Evolutionary conservation across 257 asterid species (phyloP), one percentile per base, ranked within the genome.

Genomic region (Nicotiana knightiana): DNA sequence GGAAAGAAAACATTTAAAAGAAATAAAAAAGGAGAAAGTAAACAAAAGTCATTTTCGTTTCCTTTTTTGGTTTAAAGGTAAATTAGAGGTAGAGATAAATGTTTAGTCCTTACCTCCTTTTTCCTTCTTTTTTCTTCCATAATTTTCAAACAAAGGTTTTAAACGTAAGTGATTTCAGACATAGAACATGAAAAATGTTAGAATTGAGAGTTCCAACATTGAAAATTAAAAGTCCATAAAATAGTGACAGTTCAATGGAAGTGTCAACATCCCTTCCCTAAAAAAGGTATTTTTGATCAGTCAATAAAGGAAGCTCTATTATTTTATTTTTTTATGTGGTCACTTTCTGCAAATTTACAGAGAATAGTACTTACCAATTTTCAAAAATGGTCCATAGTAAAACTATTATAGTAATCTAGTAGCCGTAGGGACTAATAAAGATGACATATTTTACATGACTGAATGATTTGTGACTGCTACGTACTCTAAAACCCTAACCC

Each of bases 191-290:
- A 67, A 5, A 35, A n/a, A 11, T 21, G 51, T 43, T 43, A 7
- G 1, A 5, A 5, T 75, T 75, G 63, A 75, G 1, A 75, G 80
- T 51, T 75, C 63, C 80, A 75, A 51, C 21, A 75, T 26, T 51
- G 63, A 58, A 71, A 26, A 75, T 43, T 43, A 21, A 51, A 57
- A 5, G 79, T 48, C 62, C 62, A 73, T 48, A 73, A 48, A 73
- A 73, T 73, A 48, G 46, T 51, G 80, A 75, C 80, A 51, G 63
- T 75, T 75, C 80, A 75, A 51, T 5, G 30, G 80, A 28, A 51
- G 63, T 75, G 80, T 75, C 80, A 75, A 51, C 80, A 75, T 75
- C 80, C 46, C 80, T 75, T 75, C 46, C 16, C 80, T 51, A 75
- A 48, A 75, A 21, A 75, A 75, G 46, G 63, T 13, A 26, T 75